Base-by-base conservation (phyloP, 257 asterid genomes). In the Lithospermum erythrorhizon region DNA sequence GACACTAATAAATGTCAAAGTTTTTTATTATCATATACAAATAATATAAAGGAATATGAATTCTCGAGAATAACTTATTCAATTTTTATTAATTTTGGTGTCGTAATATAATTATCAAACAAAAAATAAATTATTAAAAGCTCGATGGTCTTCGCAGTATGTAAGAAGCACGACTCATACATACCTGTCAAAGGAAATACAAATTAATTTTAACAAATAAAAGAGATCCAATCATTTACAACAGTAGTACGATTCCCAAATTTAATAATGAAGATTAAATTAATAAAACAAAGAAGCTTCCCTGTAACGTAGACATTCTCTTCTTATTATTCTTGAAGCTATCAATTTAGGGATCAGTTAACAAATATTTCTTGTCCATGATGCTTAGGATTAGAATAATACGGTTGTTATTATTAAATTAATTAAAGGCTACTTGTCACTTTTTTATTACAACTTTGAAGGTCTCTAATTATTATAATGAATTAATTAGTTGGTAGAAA, bases 301-400 rank as follows among this genome's bases (percentile, higher is more conserved):
- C 69, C 59, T 65, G 71, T 63, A 64, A 66, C 61, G 72, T 65
- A 76, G 83, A 82, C 96, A 83, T 83, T 85, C 91, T 72, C 70
- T 78, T 65, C n/a, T 45, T 66, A 41, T 2, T 27, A 27, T 27
- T 27, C 32, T 27, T 27, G n/a, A 60, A 58, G 75, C 91, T 66
- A 83, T 85, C 87, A 78, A 69, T 82, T 75, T 85, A 72, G 94
- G 96, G 96, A 85, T 85, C 91, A 75, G 94, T 85, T 87, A 85
- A 87, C 87, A 79, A 84, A 69, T 61, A 61, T 64, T 81, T 76
- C 62, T 54, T 67, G 54, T 29, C 55, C 1, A 32, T 51, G 30
- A 20, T 53, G 24, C 54, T 68, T 68, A 45, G 72, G 81, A 75
- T 82, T 82, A 75, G 76, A 76, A 76, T 76, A 77, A 76, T 65